Evolutionary conservation across 768 basidiomycete species (phyloP), one percentile per base, ranked within the genome.

Genomic region (Psilocybe cubensis): DNA sequence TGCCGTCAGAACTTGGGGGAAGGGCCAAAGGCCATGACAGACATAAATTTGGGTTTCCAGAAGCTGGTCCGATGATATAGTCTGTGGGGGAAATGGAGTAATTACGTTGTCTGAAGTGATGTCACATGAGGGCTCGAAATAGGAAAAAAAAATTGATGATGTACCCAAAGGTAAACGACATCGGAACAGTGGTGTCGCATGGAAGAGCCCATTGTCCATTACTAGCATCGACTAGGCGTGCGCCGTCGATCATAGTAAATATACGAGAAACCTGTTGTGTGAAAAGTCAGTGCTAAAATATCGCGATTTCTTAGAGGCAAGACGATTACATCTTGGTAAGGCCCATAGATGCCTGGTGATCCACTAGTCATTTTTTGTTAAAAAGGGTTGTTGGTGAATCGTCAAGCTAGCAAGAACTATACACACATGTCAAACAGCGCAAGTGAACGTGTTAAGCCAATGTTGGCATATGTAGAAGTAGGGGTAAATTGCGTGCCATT

Each of bases 131-230:
- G 24, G 27, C 20, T 23, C 20, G 1, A 18, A 38, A 12, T n/a
- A 23, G 40, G 18, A 44, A n/a, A 28, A 29, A 20, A 1, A 21
- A 4, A 21, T 18, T 4, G 20, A 35, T 14, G 7, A 63, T 80
- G 45, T 60, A 88, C 91, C 87, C 88, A 63, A 93, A 90, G 27
- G 80, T 83, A 62, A 93, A 86, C 0, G 86, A 72, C 57, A 93
- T 77, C 0, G 80, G 78, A 33, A 80, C 70, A 10, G 76, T 72
- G 1, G 84, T 86, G 47, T 84, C 78, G 58, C 91, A 93, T 7
- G 91, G 91, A 29, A 92, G 70, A 18, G 79, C 89, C 89, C 90
- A 93, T 71, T 85, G 87, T 5, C 91, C 91, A 52, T 63, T n/a
- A 48, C 41, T 84, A 80, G 74, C 56, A 59, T 86, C 84, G 18